These are phyloP conservation scores for Penicillium waksmanii DNA, from an alignment of 495 filamentous ascomycete genomes.

Conservation along the genomic window DNA sequence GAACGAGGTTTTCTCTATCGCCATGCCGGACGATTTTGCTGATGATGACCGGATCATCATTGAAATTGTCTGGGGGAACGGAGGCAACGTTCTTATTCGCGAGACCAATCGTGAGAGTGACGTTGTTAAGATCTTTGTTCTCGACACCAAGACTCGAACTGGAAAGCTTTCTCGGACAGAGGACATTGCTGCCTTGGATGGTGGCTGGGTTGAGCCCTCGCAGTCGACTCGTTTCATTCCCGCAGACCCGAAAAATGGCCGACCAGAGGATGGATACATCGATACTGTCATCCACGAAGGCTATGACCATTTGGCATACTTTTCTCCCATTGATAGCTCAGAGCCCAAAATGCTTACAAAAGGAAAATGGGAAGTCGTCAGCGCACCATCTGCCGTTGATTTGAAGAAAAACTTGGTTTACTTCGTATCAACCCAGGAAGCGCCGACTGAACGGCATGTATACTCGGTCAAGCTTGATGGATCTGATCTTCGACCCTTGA, in stretches of 20 bases:
- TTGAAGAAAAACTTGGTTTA: constrained; percentile 84
- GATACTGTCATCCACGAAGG: constrained; percentile 88
- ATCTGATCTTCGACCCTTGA: constrained; percentile 66
- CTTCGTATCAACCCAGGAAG: constrained; percentile 84
- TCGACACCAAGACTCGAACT: constrained; percentile 76
- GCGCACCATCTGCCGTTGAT: constrained; percentile 87
- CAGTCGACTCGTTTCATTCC: constrained; percentile 86
- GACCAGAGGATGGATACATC: constrained; percentile 84
- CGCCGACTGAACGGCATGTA: constrained; percentile 84
- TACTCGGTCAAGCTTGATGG: constrained; percentile 90
- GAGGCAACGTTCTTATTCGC: constrained; percentile 75
- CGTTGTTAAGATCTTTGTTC: constrained; percentile 78
- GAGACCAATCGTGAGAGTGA: constrained; percentile 96
- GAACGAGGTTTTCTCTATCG: constrained; percentile 76
- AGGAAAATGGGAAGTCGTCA: constrained; percentile 91
- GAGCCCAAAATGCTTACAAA: constrained; percentile 82
- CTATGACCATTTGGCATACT: constrained; percentile 91
- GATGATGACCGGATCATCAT: constrained; percentile 89
- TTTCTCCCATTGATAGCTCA: constrained; percentile 84
- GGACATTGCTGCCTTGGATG: constrained; percentile 81
- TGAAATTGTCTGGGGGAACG: constrained; percentile 87
- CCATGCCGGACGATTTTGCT: constrained; percentile 74
- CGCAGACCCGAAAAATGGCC: constrained; percentile 75
- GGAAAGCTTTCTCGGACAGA: constrained; percentile 77
- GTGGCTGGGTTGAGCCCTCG: constrained; percentile 96